Evolutionary conservation across 441 rosid genomes (phyloP), one percentile per base, ranked within the genome.

Genomic region (Viola pubescens): DNA sequence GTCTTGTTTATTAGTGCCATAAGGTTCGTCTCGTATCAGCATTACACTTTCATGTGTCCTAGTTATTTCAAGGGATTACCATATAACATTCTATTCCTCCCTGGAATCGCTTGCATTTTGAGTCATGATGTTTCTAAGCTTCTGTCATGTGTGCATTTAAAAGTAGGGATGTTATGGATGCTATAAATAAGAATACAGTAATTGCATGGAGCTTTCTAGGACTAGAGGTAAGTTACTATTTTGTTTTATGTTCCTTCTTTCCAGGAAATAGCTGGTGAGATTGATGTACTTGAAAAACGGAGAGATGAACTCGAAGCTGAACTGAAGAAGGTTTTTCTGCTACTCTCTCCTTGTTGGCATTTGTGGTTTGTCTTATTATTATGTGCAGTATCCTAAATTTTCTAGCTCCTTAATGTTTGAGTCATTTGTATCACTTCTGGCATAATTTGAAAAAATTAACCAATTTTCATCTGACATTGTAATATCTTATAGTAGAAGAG

Each of bases 261-360:
- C 47, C 82, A 94, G 97, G 97, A 86, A 81, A 70, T 88, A 72
- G 71, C 73, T 65, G 82, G 86, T 65, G 97, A 86, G 76, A 83
- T 94, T 72, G 65, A 81, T 62, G 83, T 68, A 66, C 80, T 88
- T 56, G 97, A 82, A 76, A 88, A 80, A 67, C 77, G 81, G 79
- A 85, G 97, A 77, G 84, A 83, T 73, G 86, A 86, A 61, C 83
- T 94, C 57, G 97, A 90, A 81, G 95, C 96, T 59, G 86, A 90
- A 71, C 71, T 94, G 75, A 91, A 91, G 73, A 91, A 75, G 94
- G 96, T 77, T 46, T 56, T 13, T 52, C 57, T 13, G 37, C 48
- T 52, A 26, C 45, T 13, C 58, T 47, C 49, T 19, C 47, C 3
- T 43, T 11, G 52, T 43, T 13, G 39, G 37, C 5, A 16, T 39